A percentile compares a stretch with the other conserved stretches of the same genome.
phyloP scores from a whole-genome alignment of 169 alveolate species.

The Neospora caninum region DNA sequence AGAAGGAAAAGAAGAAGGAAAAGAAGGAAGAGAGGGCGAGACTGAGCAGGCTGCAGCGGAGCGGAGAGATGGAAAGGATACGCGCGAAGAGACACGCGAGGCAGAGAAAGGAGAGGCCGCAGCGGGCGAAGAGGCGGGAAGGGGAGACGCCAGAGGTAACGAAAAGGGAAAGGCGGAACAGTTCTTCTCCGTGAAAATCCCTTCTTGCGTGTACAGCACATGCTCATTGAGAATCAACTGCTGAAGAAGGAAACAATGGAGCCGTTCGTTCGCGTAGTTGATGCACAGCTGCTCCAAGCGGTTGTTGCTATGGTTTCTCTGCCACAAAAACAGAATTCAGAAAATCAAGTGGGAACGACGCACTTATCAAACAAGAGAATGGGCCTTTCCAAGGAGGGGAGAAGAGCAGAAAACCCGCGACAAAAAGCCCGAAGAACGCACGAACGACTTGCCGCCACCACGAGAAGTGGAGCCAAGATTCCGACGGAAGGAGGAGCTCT shows the following conservation, averaged over 20 bases:
- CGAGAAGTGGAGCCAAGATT: too few species aligned
- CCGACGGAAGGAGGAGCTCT: too few species aligned
- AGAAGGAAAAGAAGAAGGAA: background rate
- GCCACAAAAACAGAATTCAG: background rate
- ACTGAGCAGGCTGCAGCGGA: background rate
- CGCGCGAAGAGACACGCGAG: background rate
- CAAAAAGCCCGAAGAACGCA: background rate
- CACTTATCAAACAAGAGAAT: background rate
- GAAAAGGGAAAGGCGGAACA: background rate
- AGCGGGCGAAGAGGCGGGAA: background rate
- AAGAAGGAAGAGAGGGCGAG: background rate
- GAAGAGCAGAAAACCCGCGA: background rate
- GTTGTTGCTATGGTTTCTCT: conserved; percentile 13
- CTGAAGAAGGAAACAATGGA: conserved; percentile 43
- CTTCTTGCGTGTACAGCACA: background rate
- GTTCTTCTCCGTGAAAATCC: background rate
- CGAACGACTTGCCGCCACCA: too few species aligned
- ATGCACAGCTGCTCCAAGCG: conserved; percentile 54
- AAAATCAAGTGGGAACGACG: too few species aligned
- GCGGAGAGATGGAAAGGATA: background rate
- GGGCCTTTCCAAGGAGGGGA: background rate
- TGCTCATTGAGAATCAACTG: conserved; percentile 1
- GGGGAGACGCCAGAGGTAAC: background rate
- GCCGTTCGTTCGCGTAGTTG: conserved; percentile 52
- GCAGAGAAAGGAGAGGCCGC: background rate